A percentile compares a stretch with the other conserved stretches of the same genome.
Evolutionary conservation across 352 stramenopile genomes (phyloP).

Genomic region (Phytopythium sindhum): DNA sequence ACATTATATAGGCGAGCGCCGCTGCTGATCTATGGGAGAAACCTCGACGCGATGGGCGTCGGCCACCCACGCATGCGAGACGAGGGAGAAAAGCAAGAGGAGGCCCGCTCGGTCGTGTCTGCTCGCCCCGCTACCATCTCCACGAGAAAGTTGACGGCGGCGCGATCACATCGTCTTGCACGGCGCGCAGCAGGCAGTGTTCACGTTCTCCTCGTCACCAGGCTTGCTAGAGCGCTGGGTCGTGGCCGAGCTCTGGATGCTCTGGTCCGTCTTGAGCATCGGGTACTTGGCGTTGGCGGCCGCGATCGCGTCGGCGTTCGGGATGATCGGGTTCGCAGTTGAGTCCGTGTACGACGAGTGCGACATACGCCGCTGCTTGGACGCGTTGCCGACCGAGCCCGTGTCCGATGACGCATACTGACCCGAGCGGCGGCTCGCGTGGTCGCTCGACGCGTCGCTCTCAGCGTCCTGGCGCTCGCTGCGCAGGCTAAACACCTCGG

Average conservation of each 20-base stretch:
- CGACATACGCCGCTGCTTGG: conserved; percentile 31
- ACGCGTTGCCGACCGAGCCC: conserved; percentile 41
- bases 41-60: not conserved
- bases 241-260: conserved; percentile 31
- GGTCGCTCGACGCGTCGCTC: conserved; percentile 67
- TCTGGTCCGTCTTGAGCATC: conserved; percentile 78
- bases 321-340: conserved; percentile 57
- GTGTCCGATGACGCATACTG: conserved; percentile 62
- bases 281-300: conserved; percentile 45
- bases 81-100: not conserved
- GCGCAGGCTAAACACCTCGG: conserved; percentile 77
- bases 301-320: conserved; percentile 66
- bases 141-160: not conserved
- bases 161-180: conserved; percentile 60
- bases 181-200: conserved; percentile 56
- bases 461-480: conserved; percentile 80
- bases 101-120: not conserved
- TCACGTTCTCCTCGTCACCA: conserved; percentile 29
- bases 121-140: not conserved
- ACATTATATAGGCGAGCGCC: conserved; percentile 1
- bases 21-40: not conserved
- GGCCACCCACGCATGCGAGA: not conserved
- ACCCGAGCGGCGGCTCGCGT: conserved; percentile 9
- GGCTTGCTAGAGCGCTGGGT: conserved; percentile 18
- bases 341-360: conserved; percentile 54